Conservation (phyloP, 257 asterid species). For the Solanum ahanhuiri region DNA sequence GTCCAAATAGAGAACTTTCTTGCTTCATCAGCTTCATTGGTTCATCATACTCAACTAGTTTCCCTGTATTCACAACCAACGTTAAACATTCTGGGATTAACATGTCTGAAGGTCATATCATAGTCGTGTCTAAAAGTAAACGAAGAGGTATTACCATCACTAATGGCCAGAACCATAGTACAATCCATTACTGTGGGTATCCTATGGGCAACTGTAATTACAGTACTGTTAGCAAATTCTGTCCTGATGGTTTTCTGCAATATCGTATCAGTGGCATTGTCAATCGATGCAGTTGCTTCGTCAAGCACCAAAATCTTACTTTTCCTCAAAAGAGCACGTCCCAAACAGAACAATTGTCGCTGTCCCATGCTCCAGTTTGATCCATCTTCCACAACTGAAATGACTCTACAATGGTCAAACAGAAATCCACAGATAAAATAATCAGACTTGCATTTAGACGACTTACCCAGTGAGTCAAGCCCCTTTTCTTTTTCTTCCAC, state of each 20-base stretch:
- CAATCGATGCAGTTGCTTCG: conserved; percentile 97
- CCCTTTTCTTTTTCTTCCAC: conserved; percentile 76
- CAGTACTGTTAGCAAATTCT: conserved; percentile 74
- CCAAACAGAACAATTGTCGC: conserved; percentile 74
- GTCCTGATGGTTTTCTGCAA: conserved; percentile 75
- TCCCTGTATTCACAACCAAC: conserved; percentile 32
- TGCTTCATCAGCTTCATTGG: conserved; percentile 65
- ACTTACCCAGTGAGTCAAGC: conserved; percentile 65
- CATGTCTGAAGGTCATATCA: background rate
- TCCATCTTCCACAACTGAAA: conserved; percentile 85
- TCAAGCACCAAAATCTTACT: conserved; percentile 80
- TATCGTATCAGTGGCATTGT: conserved; percentile 79
- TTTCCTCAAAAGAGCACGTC: conserved; percentile 71
- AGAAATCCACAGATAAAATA: background rate
- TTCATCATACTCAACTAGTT: conserved; percentile 70
- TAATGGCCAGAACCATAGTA: conserved; percentile 75
- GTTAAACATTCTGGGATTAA: background rate
- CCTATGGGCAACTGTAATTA: conserved; percentile 89
- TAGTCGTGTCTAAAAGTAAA: conserved; percentile 1
- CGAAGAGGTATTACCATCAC: conserved; percentile 54
- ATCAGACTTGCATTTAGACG: background rate
- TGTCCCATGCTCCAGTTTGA: conserved; percentile 99
- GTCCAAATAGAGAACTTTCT: conserved; percentile 58
- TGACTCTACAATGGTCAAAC: background rate
- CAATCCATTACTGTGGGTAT: conserved; percentile 98